These are phyloP conservation scores for Gaeumannomyces tritici DNA, from an alignment of 2,329 filamentous ascomycete genomes.

Conservation along the genomic window DNA sequence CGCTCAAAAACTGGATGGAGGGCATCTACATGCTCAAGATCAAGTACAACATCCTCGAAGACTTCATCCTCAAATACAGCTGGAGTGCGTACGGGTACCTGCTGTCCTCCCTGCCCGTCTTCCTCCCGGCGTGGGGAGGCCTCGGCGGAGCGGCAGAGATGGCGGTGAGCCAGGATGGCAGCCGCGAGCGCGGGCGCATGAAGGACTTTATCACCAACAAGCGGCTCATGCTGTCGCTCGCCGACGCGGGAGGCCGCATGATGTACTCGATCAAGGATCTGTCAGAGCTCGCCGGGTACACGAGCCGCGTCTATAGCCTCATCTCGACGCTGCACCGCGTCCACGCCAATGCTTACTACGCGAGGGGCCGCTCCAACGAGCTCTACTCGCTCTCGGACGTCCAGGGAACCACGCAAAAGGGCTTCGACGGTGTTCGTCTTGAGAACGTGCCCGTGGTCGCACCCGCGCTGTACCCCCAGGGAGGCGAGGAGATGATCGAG, in stretches of 20 bases:
- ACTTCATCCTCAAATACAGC: conserved; percentile 95
- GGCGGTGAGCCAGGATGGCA: conserved; percentile 39
- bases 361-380: conserved; percentile 60
- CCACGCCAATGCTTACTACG: conserved; percentile 80
- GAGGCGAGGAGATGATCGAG: conserved; percentile 85
- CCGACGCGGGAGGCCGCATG: conserved; percentile 93
- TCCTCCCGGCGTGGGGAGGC: conserved; percentile 89
- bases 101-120: conserved; percentile 84
- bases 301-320: conserved; percentile 88
- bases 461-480: conserved; percentile 76
- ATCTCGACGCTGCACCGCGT: conserved; percentile 92
- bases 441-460: conserved; percentile 92
- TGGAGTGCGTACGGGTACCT: conserved; percentile 98
- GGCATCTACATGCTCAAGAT: conserved; percentile 97
- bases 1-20: conserved; percentile 94
- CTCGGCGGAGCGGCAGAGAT: conserved; percentile 65
- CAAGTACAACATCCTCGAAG: conserved; percentile 96
- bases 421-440: conserved; percentile 87
- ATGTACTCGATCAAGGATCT: conserved; percentile 99
- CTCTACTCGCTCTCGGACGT: conserved; percentile 84
- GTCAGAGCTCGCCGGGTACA: conserved; percentile 90
- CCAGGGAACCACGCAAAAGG: conserved; percentile 87
- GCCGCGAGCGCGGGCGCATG: conserved; percentile 78
- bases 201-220: conserved; percentile 99
- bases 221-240: conserved; percentile 91